Base-by-base conservation (phyloP, 176 grass and related monocot genomes). In the Musa troglodytarum region DNA sequence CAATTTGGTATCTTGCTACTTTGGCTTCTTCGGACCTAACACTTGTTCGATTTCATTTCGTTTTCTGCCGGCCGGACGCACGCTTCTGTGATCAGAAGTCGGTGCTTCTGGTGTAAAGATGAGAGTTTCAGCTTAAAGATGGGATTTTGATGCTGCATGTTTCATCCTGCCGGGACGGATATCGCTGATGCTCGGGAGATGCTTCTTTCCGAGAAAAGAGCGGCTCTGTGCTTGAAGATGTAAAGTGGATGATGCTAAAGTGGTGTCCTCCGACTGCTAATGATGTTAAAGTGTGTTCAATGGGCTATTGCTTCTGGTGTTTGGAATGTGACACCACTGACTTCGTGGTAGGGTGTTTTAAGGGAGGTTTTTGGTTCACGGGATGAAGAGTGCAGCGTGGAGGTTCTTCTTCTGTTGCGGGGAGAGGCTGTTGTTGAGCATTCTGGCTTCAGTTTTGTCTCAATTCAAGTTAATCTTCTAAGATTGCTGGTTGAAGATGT, bases 401-500 rank as follows among this genome's bases (percentile, higher is more conserved):
- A 9, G 17, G n/a, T 61, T n/a, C 57, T 0, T 17, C 70, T 54
- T 72, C 50, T 22, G 50, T 26, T 13, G 15, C 65, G 6, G 65
- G 25, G 12, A 43, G 50, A 21, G 68, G 7, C 21, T 1, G 68
- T 9, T 52, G 49, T 17, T 51, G 13, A 20, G 17, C 68, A 20
- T 51, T 11, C 49, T 71, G 15, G 11, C 68, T 9, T 51, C 8
- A 50, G 0, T 20, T 26, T 12, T 65, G 11, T 26, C 21, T 26
- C 63, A 26, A 26, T 65, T 17, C 49, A 68, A 29, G 15, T 8
- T 34, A 15, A 13, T 16, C 24, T 29, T 15, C 13, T 68, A 15
- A 68, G 65, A 34, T 34, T 50, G 25, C 61, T 22, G 11, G 58
- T 50, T 57, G 19, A 69, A 49, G 71, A 93, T 89, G 91, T 73